Evolutionary conservation across 768 basidiomycete genomes (phyloP).

Genomic region (Pleurotus ostreatus): DNA sequence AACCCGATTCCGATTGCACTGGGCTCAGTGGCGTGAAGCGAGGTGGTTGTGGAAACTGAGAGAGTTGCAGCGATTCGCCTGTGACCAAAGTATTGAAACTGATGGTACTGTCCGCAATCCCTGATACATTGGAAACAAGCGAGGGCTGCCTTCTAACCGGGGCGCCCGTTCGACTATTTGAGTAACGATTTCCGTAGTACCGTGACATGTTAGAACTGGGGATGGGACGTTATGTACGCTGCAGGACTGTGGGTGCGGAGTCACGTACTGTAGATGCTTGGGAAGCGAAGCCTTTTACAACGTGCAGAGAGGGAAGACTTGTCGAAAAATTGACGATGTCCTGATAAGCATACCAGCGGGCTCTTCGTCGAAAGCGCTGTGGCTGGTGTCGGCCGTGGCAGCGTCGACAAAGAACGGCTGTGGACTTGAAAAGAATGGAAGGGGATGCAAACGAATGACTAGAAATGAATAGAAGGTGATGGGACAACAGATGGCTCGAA

Average conservation of each 20-base stretch:
- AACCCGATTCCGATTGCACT: conserved; percentile 25
- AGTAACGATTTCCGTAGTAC: conserved; percentile 1
- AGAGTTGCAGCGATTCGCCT: conserved; percentile 33
- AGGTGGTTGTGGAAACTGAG: conserved; percentile 53
- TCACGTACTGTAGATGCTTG: background rate
- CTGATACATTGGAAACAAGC: conserved; percentile 51
- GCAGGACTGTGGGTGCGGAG: background rate
- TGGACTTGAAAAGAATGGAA: conserved; percentile 5
- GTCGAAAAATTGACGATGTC: background rate
- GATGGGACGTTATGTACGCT: background rate
- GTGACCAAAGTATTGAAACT: conserved; percentile 30
- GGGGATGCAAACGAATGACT: conserved; percentile 5
- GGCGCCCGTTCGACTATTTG: background rate
- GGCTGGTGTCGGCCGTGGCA: background rate
- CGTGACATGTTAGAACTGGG: conserved; percentile 5
- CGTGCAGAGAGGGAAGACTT: background rate
- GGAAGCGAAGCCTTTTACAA: background rate
- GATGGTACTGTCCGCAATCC: conserved; percentile 52
- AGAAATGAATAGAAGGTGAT: conserved; percentile 7
- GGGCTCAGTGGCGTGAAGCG: conserved; percentile 41
- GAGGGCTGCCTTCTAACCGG: conserved; percentile 22
- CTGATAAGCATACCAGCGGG: conserved; percentile 3
- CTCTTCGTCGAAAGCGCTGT: background rate
- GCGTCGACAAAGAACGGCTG: background rate
- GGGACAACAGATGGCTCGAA: background rate